Percentiles rank a stretch among this genome's conserved stretches.
Evolutionary conservation across 352 stramenopile species (phyloP).

Genomic region (Globisporangium middletonii): DNA sequence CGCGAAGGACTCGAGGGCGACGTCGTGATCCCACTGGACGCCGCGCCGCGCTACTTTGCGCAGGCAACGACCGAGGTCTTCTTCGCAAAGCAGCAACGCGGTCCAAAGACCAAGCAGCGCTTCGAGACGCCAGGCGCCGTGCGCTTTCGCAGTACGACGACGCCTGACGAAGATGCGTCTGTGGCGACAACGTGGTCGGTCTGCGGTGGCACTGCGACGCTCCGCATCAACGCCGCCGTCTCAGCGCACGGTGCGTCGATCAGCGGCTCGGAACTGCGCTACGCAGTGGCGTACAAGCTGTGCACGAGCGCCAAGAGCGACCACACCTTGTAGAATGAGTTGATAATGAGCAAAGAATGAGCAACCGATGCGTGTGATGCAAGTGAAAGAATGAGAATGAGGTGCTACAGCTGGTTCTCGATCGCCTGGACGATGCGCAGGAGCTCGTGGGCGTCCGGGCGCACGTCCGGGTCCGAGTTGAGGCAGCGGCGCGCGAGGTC

Average conservation of each 20-base stretch:
- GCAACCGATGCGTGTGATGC: background rate
- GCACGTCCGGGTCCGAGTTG: slow-evolving; percentile 55
- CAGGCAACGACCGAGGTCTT: slow-evolving; percentile 16
- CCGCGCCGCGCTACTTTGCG: slow-evolving; percentile 6
- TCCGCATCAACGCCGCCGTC: slow-evolving; percentile 29
- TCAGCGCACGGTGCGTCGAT: slow-evolving; percentile 16
- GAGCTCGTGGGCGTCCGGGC: slow-evolving; percentile 62
- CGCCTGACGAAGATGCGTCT: background rate
- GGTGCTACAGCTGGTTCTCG: slow-evolving; percentile 40
- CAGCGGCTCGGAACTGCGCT: slow-evolving; percentile 1
- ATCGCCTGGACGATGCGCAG: slow-evolving; percentile 60
- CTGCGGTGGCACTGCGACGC: slow-evolving; percentile 11
- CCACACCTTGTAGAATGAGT: background rate
- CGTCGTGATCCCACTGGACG: slow-evolving; percentile 8
- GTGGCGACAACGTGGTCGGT: slow-evolving; percentile 16
- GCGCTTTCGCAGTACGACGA: slow-evolving; percentile 13
- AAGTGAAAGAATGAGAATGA: background rate
- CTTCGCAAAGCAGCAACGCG: slow-evolving; percentile 17
- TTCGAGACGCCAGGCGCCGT: slow-evolving; percentile 7
- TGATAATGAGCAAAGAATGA: background rate
- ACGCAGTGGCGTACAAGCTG: slow-evolving; percentile 7
- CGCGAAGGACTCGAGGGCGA: slow-evolving; percentile 14
- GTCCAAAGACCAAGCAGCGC: slow-evolving; percentile 11
- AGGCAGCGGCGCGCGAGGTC: slow-evolving; percentile 62
- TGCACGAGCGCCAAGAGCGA: background rate